Conservation (phyloP, 805 yeast species). For the Diddensiella caesifluorescens region DNA sequence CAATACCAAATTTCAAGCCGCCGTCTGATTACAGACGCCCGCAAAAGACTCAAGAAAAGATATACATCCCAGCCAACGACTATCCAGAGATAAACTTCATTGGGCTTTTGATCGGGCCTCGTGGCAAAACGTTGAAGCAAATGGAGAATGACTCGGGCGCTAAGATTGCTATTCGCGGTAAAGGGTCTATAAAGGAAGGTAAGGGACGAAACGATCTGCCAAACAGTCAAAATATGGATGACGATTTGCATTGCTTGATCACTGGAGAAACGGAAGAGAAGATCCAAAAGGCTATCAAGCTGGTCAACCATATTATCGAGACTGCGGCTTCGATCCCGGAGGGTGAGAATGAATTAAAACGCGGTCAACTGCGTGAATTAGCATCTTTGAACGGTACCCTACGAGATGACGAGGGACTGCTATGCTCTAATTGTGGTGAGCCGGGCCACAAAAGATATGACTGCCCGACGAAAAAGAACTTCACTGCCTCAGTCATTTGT, state of each 20-base stretch:
- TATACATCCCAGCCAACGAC: slow-evolving; percentile 77
- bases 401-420: slow-evolving; percentile 66
- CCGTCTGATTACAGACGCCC: slow-evolving; percentile 74
- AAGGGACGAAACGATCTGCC: slow-evolving; percentile 48
- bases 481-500: slow-evolving; percentile 59
- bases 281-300: slow-evolving; percentile 65
- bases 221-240: slow-evolving; percentile 54
- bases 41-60: slow-evolving; percentile 70
- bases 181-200: slow-evolving; percentile 94
- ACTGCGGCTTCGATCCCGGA: slow-evolving; percentile 86
- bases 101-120: slow-evolving; percentile 87
- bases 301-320: slow-evolving; percentile 69
- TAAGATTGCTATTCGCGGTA: slow-evolving; percentile 83
- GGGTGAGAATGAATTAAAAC: slow-evolving; percentile 85
- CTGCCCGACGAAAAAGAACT: slow-evolving; percentile 51
- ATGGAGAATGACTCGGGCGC: slow-evolving; percentile 87
- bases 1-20: slow-evolving; percentile 71
- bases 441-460: slow-evolving; percentile 59
- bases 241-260: slow-evolving; percentile 83
- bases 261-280: slow-evolving; percentile 78
- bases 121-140: slow-evolving; percentile 83
- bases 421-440: slow-evolving; percentile 62
- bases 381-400: slow-evolving; percentile 94
- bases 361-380: slow-evolving; percentile 84
- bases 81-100: slow-evolving; percentile 91